phyloP scores from a whole-genome alignment of 805 yeast species.

The Myxozyma neotropica region DNA sequence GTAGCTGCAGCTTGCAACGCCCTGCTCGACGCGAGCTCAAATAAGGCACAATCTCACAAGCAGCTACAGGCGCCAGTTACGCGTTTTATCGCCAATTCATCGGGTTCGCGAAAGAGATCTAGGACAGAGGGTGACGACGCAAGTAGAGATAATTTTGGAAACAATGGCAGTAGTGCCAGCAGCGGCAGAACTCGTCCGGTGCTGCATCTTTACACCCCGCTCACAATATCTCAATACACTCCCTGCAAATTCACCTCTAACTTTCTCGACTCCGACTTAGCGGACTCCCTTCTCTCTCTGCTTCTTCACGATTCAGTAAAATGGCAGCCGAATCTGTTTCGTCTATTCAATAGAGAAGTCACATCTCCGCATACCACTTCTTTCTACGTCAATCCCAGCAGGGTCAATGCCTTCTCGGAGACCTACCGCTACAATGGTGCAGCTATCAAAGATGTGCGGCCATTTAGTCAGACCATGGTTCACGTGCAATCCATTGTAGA shows the following conservation, averaged over 20 bases:
- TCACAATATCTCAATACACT: conserved; percentile 49
- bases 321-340: conserved; percentile 54
- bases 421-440: conserved; percentile 47
- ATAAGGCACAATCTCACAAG: background rate
- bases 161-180: no score
- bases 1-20: conserved; percentile 10
- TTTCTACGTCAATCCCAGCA: conserved; percentile 42
- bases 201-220: conserved; percentile 51
- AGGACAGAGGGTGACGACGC: conserved; percentile 9
- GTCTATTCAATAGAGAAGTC: conserved; percentile 64
- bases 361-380: conserved; percentile 58
- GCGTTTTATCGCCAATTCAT: conserved; percentile 12
- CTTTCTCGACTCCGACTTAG: conserved; percentile 55
- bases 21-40: background rate
- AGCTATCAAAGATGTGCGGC: conserved; percentile 37
- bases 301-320: conserved; percentile 48
- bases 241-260: conserved; percentile 56
- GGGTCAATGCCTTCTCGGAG: conserved; percentile 27
- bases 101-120: conserved; percentile 16
- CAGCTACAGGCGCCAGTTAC: conserved; percentile 23
- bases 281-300: conserved; percentile 50
- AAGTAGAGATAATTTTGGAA: no score
- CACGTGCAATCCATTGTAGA: conserved; percentile 48
- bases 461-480: conserved; percentile 49
- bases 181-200: background rate